These are phyloP conservation scores for Eucalyptus microcorys DNA, from an alignment of 345 rosid species.

Conservation along the genomic window DNA sequence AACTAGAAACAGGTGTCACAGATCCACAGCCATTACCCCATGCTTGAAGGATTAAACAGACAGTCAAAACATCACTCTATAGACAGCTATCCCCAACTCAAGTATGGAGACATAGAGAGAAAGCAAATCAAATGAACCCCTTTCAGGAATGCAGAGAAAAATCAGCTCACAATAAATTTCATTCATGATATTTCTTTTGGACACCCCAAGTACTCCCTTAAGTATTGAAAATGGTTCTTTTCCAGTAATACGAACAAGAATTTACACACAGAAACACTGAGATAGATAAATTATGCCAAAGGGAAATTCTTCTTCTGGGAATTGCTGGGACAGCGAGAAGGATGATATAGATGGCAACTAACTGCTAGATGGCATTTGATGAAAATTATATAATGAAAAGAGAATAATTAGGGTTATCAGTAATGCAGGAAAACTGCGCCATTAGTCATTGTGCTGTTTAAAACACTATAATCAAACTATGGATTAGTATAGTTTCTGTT, in stretches of 20 bases:
- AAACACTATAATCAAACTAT: background rate
- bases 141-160: background rate
- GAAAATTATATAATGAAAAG: background rate
- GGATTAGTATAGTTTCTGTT: background rate
- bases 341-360: background rate
- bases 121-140: background rate
- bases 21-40: background rate
- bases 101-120: background rate
- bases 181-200: background rate
- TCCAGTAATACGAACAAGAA: background rate
- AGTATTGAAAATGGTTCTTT: background rate
- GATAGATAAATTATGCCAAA: background rate
- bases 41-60: background rate
- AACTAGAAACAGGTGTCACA: background rate
- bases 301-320: background rate
- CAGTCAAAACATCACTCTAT: background rate
- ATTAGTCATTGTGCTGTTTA: background rate
- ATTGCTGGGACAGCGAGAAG: background rate
- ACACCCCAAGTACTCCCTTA: background rate
- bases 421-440: background rate
- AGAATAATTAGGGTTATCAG: background rate
- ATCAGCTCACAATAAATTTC: background rate
- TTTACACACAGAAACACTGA: background rate
- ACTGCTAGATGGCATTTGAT: background rate
- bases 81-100: background rate